These are phyloP conservation scores for Pichia ethanolica DNA, from an alignment of 805 yeast species.

Conservation along the genomic window DNA sequence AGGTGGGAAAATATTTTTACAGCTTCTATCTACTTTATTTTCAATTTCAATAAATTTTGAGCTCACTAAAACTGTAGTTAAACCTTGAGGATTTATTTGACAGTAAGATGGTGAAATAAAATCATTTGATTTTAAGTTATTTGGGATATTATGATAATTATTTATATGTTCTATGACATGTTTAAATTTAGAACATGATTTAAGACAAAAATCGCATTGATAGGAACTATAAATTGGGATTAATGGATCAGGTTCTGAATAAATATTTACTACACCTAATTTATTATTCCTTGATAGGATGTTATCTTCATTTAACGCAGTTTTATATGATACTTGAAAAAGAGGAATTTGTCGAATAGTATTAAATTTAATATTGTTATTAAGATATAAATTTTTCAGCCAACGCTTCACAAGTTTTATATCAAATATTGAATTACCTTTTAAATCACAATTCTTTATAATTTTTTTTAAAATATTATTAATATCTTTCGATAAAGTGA, in stretches of 20 bases:
- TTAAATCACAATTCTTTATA: slow-evolving; percentile 1
- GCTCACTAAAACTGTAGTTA: slow-evolving; percentile 1
- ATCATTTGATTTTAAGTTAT: not conserved
- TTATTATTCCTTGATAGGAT: not conserved
- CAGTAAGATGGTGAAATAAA: not conserved
- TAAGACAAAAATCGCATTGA: slow-evolving; percentile 11
- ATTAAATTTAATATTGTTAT: slow-evolving; percentile 1
- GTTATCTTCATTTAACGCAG: not conserved
- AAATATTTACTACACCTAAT: not conserved
- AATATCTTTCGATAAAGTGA: not conserved
- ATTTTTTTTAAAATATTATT: slow-evolving; percentile 2
- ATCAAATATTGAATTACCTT: not conserved
- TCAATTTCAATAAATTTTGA: not conserved
- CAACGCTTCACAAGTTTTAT: not conserved
- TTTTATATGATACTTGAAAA: not conserved
- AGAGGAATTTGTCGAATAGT: not conserved
- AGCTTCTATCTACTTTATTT: not conserved
- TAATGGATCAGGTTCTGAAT: slow-evolving; percentile 9
- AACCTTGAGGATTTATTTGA: slow-evolving; percentile 1
- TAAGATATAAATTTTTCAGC: slow-evolving; percentile 4
- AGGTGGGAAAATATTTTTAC: not conserved
- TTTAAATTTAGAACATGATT: not conserved
- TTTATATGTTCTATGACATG: not conserved
- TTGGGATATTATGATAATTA: not conserved
- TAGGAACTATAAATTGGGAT: slow-evolving; percentile 1